Evolutionary conservation across 169 alveolate species (phyloP).

Genomic region (Plasmodium chabaudi): DNA sequence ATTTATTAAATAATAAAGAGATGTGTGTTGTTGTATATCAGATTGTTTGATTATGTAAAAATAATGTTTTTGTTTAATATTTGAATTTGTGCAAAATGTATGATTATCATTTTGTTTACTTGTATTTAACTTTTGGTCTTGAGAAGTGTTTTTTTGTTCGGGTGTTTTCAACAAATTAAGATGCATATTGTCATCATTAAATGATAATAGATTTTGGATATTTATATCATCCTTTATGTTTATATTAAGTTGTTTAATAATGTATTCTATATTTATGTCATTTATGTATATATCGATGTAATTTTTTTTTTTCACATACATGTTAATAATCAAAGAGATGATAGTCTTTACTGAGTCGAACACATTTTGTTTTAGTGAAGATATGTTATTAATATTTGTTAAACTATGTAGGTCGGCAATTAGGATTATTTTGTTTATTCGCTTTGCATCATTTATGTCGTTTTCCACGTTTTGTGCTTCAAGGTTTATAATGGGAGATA

Average conservation of each 20-base stretch:
- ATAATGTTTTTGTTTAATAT: constrained; percentile 42
- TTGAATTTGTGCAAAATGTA: not conserved
- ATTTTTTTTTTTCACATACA: constrained; percentile 49
- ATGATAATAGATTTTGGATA: not conserved
- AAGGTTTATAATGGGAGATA: constrained; percentile 51
- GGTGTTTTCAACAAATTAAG: not conserved
- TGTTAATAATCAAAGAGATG: constrained; percentile 61
- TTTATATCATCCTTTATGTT: not conserved
- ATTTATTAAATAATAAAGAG: constrained; percentile 62
- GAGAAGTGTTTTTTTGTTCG: not conserved
- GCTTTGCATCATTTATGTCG: not conserved
- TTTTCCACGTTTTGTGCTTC: constrained; percentile 11
- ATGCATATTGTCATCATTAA: not conserved
- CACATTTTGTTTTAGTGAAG: constrained; percentile 36
- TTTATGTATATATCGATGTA: constrained; percentile 44
- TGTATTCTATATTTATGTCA: constrained; percentile 29
- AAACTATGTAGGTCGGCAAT: constrained; percentile 66
- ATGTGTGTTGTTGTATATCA: constrained; percentile 57
- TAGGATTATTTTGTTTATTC: constrained; percentile 37
- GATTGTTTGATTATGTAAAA: constrained; percentile 62
- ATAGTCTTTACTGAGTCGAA: constrained; percentile 30
- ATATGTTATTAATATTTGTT: constrained; percentile 34
- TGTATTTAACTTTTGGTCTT: not conserved
- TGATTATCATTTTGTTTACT: not conserved
- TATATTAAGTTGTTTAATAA: constrained; percentile 6